Evolutionary conservation across 805 yeast species (phyloP), one percentile per base, ranked within the genome.

Genomic region (Candida gorgasii): DNA sequence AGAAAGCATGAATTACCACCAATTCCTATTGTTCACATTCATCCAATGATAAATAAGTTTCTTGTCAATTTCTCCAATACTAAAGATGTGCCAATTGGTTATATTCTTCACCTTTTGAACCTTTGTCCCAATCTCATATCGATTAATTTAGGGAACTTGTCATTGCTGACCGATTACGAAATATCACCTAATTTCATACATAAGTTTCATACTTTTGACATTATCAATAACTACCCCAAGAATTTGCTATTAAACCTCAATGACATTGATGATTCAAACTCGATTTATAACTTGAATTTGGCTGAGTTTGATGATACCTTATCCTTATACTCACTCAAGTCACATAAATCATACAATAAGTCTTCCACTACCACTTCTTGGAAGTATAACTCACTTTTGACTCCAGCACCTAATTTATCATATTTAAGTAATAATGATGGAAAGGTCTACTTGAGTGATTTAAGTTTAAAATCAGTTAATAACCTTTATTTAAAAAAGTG

Each of bases 81-180:
- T n/a, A 79, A 76, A 50, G 97, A 89, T 58, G 57, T 89, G 5
- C 97, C 97, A 1, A 64, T 84, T 20, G 97, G 96, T 0, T 79
- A 80, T 48, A 54, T 89, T 8, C 55, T 89, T 11, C 95, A 86
- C 57, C 54, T 88, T 27, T 55, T 89, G 28, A 74, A 73, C n/a
- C 64, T 78, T 24, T 89, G 96, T 55, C 79, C 79, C 11, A 82
- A 84, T 50, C 52, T 89, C 27, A 62, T 57, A 12, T 52, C 63
- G 3, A 51, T 89, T 17, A 73, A 89, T 52, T 59, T 89, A n/a
- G 80, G 80, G 4, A 74, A 75, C 36, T 51, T 88, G 6, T 75
- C 85, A 1, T 63, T 87, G 8, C 82, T 87, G 5, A 65, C 71
- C 12, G 97, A 89, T 62, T 88, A 83, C 54, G 73, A 76, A 45